phyloP scores from a whole-genome alignment of 108 stramenopile species.

The Cyclotella baltica region DNA sequence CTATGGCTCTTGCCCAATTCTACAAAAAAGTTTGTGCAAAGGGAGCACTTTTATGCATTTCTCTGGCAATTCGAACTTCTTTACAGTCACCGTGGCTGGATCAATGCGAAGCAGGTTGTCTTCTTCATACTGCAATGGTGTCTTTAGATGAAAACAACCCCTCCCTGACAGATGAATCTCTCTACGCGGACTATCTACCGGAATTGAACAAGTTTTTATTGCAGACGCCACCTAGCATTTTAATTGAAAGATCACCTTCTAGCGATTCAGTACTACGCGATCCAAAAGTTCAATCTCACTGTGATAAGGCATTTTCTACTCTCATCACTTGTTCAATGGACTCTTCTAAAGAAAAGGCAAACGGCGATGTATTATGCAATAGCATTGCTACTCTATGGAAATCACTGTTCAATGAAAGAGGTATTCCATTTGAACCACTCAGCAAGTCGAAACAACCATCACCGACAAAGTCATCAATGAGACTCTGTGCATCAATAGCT shows the following conservation, averaged over 20 bases:
- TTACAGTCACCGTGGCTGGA: slow-evolving; percentile 55
- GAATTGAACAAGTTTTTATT: slow-evolving; percentile 6
- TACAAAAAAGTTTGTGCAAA: slow-evolving; percentile 19
- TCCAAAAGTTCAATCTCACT: slow-evolving; percentile 24
- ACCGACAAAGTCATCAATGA: slow-evolving; percentile 47
- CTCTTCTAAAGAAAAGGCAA: neutral
- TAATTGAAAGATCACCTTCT: slow-evolving; percentile 8
- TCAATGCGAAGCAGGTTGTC: slow-evolving; percentile 57
- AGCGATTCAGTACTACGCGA: slow-evolving; percentile 23
- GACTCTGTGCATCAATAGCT: slow-evolving; percentile 43
- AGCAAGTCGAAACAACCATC: slow-evolving; percentile 15
- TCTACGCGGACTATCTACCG: slow-evolving; percentile 24
- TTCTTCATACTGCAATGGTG: slow-evolving; percentile 36
- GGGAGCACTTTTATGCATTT: slow-evolving; percentile 13
- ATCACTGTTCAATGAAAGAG: slow-evolving; percentile 13
- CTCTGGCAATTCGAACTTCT: slow-evolving; percentile 26
- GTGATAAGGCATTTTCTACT: slow-evolving; percentile 28
- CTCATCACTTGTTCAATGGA: slow-evolving; percentile 7
- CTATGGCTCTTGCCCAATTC: slow-evolving; percentile 30
- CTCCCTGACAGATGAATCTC: neutral
- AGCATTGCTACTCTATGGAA: slow-evolving; percentile 22
- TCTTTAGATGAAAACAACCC: slow-evolving; percentile 4
- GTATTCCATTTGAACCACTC: slow-evolving; percentile 34
- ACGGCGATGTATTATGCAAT: neutral
- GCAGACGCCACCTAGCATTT: slow-evolving; percentile 12